phyloP scores from a whole-genome alignment of 495 filamentous ascomycete genomes.

The Schizothecium vesticola region DNA sequence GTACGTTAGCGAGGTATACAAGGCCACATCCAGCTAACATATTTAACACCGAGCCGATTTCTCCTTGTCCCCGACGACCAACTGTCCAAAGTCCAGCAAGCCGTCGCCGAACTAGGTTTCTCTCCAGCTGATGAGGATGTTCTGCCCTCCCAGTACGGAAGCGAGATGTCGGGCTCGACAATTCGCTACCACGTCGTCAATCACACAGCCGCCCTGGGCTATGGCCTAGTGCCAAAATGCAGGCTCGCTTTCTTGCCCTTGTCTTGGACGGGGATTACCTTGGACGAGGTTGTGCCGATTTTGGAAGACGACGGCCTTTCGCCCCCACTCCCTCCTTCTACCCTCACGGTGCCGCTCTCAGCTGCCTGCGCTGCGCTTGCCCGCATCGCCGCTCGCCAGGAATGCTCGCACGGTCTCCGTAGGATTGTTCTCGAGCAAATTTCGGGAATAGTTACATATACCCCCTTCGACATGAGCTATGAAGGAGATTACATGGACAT shows the following conservation, averaged over 20 bases:
- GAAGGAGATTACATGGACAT: not conserved
- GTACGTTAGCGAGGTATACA: not conserved
- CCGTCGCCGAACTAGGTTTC: not conserved
- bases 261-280: not conserved
- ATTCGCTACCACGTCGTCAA: not conserved
- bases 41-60: not conserved
- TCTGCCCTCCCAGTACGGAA: not conserved
- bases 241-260: not conserved
- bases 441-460: not conserved
- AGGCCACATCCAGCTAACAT: not conserved
- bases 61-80: slow-evolving; percentile 1
- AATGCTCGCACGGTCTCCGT: not conserved
- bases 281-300: not conserved
- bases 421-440: not conserved
- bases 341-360: not conserved
- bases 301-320: not conserved
- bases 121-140: not conserved
- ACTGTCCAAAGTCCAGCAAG: not conserved
- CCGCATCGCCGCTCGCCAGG: not conserved
- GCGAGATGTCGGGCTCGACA: not conserved
- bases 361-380: not conserved
- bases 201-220: too few relatives aligned
- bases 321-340: not conserved
- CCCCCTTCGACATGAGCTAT: not conserved
- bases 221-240: not conserved